These are phyloP conservation scores for Onygena corvina DNA, from an alignment of 2,329 filamentous ascomycete genomes.

Conservation along the genomic window DNA sequence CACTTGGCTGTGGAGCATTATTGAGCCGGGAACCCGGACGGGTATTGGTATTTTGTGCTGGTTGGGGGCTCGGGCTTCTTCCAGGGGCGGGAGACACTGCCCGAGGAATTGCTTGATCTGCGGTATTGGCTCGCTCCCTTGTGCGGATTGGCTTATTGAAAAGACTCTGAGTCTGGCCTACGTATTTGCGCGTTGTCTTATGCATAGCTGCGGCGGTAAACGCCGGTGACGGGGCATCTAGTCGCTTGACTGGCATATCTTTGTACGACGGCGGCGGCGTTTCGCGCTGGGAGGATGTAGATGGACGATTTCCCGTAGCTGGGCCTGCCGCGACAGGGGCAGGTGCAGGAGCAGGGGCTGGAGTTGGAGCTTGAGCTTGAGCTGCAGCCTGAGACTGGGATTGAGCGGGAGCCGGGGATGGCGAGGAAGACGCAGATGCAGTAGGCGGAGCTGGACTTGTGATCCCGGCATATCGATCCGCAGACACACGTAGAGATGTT, in stretches of 20 bases:
- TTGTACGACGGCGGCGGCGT: constrained; percentile 85
- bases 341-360: constrained; percentile 20
- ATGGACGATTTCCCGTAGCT: constrained; percentile 10
- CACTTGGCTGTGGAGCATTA: constrained; percentile 33
- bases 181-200: constrained; percentile 80
- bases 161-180: constrained; percentile 68
- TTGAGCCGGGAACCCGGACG: constrained; percentile 29
- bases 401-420: background rate
- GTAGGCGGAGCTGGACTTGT: constrained; percentile 57
- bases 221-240: constrained; percentile 81
- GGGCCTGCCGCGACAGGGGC: too few species aligned
- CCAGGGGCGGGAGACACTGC: constrained; percentile 29
- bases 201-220: constrained; percentile 94
- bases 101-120: constrained; percentile 29
- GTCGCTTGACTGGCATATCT: constrained; percentile 55
- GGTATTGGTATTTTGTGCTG: constrained; percentile 20
- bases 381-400: background rate
- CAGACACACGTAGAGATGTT: constrained; percentile 72
- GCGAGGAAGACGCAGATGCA: background rate
- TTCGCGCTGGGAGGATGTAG: constrained; percentile 48
- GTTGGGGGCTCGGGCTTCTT: constrained; percentile 29
- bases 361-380: background rate
- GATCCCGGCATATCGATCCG: constrained; percentile 89
- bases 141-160: constrained; percentile 40
- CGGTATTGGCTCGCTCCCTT: constrained; percentile 17